Conservation (phyloP, 1,139 yeast genomes). For the Zygoascus hellenicus region DNA sequence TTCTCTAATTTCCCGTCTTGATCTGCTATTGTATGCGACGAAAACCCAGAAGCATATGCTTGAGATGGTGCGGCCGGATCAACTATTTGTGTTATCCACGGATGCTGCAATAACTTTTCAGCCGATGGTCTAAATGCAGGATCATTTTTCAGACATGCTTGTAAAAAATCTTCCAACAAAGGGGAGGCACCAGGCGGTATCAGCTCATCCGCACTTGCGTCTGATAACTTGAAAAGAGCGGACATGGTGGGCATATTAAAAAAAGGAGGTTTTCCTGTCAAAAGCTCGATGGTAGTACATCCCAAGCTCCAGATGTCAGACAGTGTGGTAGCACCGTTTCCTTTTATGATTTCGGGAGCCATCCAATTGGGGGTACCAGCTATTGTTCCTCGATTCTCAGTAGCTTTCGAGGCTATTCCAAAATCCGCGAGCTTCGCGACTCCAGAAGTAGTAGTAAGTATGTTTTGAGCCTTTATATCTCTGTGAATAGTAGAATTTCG, state of each 20-base stretch:
- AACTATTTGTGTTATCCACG: conserved; percentile 47
- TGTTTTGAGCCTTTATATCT: conserved; percentile 76
- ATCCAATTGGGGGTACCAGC: conserved; percentile 81
- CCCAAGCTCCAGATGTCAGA: conserved; percentile 81
- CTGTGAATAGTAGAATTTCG: conserved; percentile 82
- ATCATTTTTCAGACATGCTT: conserved; percentile 73
- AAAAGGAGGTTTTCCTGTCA: conserved; percentile 86
- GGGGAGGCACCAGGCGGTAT: conserved; percentile 58
- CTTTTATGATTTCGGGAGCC: conserved; percentile 77
- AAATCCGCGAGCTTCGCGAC: conserved; percentile 69
- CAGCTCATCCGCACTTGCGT: conserved; percentile 78
- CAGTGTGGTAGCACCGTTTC: conserved; percentile 82
- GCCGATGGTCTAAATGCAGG: conserved; percentile 60
- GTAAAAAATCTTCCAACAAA: conserved; percentile 50
- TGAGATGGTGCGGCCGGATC: conserved; percentile 1
- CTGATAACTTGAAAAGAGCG: conserved; percentile 51
- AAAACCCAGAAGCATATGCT: background rate
- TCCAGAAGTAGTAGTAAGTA: conserved; percentile 54
- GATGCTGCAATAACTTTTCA: conserved; percentile 49
- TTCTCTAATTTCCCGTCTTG: background rate
- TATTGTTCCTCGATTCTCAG: conserved; percentile 24
- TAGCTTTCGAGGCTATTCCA: conserved; percentile 51
- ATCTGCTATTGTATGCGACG: background rate
- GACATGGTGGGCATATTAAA: conserved; percentile 78
- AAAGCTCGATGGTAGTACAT: conserved; percentile 81